Evolutionary conservation across 116 monocot genomes (phyloP).

Genomic region (Papilionanthe hybrid): DNA sequence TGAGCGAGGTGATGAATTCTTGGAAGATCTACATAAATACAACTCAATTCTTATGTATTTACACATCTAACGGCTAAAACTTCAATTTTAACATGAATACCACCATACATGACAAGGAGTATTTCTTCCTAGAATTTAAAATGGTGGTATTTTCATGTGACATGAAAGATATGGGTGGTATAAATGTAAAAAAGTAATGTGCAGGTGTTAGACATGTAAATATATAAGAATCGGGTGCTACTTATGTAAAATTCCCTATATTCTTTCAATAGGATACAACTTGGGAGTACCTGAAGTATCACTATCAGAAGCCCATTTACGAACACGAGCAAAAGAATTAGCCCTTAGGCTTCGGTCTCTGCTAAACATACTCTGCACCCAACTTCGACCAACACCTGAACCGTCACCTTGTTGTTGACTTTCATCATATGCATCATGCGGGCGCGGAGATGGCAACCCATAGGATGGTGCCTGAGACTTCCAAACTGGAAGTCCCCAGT

Average conservation of each 20-base stretch:
- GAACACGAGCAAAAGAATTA: conserved; percentile 70
- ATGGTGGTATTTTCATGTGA: too few species aligned
- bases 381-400: conserved; percentile 88
- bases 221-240: too few species aligned
- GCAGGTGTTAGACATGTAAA: too few species aligned
- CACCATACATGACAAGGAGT: too few species aligned
- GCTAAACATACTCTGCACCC: conserved; percentile 99
- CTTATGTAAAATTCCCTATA: too few species aligned
- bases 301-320: conserved; percentile 46
- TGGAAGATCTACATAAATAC: too few species aligned
- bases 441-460: conserved; percentile 79
- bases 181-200: too few species aligned
- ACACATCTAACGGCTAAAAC: too few species aligned
- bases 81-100: too few species aligned
- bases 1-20: not conserved
- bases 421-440: conserved; percentile 69
- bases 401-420: conserved; percentile 72
- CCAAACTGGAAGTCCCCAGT: conserved; percentile 73
- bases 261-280: not conserved
- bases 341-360: conserved; percentile 78
- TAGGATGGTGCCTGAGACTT: conserved; percentile 44
- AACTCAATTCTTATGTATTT: too few species aligned
- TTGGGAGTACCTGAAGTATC: conserved; percentile 17
- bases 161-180: too few species aligned
- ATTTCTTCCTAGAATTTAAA: too few species aligned